Conservation (phyloP, 768 basidiomycete species). For the Mycena capillaripes region DNA sequence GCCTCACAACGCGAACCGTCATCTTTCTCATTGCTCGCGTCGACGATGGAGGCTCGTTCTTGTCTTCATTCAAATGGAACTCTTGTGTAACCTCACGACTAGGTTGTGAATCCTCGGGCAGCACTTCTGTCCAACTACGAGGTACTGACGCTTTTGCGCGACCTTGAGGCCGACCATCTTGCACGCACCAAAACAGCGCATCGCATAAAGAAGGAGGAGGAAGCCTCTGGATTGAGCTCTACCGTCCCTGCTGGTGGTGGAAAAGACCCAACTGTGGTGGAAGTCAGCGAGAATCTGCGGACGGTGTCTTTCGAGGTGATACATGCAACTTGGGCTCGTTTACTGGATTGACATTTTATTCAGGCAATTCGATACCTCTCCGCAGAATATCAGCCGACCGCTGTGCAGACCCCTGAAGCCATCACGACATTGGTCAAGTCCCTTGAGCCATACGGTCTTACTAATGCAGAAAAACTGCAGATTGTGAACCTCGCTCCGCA, state of each 20-base stretch:
- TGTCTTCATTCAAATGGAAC: not conserved
- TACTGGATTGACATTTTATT: not conserved
- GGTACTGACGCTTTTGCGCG: constrained; percentile 82
- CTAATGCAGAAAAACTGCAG: constrained; percentile 93
- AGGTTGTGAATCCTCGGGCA: constrained; percentile 80
- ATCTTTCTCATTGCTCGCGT: not conserved
- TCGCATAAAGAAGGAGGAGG: constrained; percentile 85
- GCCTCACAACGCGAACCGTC: not conserved
- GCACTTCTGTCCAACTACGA: constrained; percentile 93
- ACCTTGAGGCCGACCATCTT: constrained; percentile 82
- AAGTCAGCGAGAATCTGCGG: constrained; percentile 84
- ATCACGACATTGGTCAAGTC: constrained; percentile 76
- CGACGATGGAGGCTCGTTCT: constrained; percentile 37
- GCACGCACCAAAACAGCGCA: constrained; percentile 77
- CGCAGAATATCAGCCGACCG: constrained; percentile 78
- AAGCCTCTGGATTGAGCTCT: constrained; percentile 54
- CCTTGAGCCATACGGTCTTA: constrained; percentile 79
- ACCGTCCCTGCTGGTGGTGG: constrained; percentile 38
- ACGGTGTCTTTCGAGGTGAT: constrained; percentile 89
- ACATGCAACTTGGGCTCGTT: not conserved
- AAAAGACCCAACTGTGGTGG: constrained; percentile 58
- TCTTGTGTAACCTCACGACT: constrained; percentile 20
- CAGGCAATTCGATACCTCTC: constrained; percentile 91
- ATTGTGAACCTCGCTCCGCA: constrained; percentile 92
- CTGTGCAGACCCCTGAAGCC: constrained; percentile 72